Conservation (phyloP, 345 rosid genomes). For the Microcos paniculata region DNA sequence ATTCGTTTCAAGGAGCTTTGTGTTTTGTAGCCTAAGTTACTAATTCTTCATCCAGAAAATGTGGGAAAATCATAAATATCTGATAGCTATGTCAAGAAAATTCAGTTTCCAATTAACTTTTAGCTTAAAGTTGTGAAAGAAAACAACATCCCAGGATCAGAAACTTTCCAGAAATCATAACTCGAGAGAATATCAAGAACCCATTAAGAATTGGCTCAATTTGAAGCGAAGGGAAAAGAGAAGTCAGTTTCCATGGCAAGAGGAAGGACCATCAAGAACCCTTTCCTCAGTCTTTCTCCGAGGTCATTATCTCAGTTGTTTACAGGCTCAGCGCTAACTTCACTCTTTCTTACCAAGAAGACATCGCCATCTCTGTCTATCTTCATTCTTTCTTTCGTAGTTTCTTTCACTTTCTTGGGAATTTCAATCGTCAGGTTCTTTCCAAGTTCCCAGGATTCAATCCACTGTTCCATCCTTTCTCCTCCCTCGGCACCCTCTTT, state of each 20-base stretch:
- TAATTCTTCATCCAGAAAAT: not conserved
- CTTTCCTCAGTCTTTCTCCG: slow-evolving; percentile 33
- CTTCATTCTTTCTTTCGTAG: slow-evolving; percentile 41
- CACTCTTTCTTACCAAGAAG: slow-evolving; percentile 44
- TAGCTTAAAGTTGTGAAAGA: too few relatives aligned
- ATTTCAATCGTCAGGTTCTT: slow-evolving; percentile 36
- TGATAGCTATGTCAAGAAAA: not conserved
- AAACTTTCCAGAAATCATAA: slow-evolving; percentile 10
- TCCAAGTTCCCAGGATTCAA: slow-evolving; percentile 29
- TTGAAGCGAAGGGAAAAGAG: too few relatives aligned
- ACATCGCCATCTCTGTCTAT: slow-evolving; percentile 31
- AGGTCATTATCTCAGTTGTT: slow-evolving; percentile 40
- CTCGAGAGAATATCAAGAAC: not conserved
- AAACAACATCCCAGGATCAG: not conserved
- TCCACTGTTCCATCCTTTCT: slow-evolving; percentile 36
- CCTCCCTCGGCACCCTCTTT: slow-evolving; percentile 40
- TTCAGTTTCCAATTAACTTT: too few relatives aligned
- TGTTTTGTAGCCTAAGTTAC: not conserved
- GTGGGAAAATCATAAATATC: not conserved
- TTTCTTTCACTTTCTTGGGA: slow-evolving; percentile 50
- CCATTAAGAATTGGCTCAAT: not conserved
- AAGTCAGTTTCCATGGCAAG: slow-evolving; percentile 46
- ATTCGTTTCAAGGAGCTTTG: not conserved
- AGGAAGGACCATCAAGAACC: slow-evolving; percentile 48
- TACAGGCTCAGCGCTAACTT: slow-evolving; percentile 31